Evolutionary conservation across 768 basidiomycete species (phyloP).

Genomic region (Hysterangium stoloniferum): DNA sequence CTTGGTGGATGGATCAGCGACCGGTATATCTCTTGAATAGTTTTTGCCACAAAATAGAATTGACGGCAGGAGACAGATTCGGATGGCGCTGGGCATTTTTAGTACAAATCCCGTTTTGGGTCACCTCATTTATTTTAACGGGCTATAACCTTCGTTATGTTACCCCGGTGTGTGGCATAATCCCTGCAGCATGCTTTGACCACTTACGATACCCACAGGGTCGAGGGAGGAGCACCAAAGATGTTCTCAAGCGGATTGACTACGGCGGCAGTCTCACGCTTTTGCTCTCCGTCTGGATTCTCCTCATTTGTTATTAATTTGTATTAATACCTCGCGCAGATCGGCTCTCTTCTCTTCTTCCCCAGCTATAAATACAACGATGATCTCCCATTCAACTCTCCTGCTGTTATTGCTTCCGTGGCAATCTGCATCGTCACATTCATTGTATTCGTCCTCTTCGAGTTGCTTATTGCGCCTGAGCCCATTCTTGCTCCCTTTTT

Average conservation of each 20-base stretch:
- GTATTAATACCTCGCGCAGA: constrained; percentile 36
- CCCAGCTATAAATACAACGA: constrained; percentile 66
- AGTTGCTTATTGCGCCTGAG: constrained; percentile 56
- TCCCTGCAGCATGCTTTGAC: too few species aligned
- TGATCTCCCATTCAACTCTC: constrained; percentile 49
- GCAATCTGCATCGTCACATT: constrained; percentile 35
- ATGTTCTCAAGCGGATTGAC: constrained; percentile 68
- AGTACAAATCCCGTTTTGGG: constrained; percentile 61
- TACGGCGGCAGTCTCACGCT: constrained; percentile 64
- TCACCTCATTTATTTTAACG: constrained; percentile 50
- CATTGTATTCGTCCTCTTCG: constrained; percentile 51
- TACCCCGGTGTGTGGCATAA: constrained; percentile 57
- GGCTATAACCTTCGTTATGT: constrained; percentile 54
- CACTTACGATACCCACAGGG: constrained; percentile 37
- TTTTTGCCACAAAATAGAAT: neutral
- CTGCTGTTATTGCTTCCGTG: constrained; percentile 47
- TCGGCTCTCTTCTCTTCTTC: constrained; percentile 51
- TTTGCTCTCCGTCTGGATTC: constrained; percentile 54
- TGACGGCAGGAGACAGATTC: constrained; percentile 34
- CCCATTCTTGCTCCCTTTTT: constrained; percentile 66
- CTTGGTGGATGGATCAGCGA: constrained; percentile 66
- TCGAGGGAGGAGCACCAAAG: constrained; percentile 53
- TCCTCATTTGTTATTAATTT: neutral
- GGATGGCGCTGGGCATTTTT: constrained; percentile 83
- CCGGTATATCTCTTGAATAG: constrained; percentile 31